Percentiles rank a stretch among this genome's conserved stretches.
Evolutionary conservation across 257 asterid genomes (phyloP).

Genomic region (Echium plantagineum): DNA sequence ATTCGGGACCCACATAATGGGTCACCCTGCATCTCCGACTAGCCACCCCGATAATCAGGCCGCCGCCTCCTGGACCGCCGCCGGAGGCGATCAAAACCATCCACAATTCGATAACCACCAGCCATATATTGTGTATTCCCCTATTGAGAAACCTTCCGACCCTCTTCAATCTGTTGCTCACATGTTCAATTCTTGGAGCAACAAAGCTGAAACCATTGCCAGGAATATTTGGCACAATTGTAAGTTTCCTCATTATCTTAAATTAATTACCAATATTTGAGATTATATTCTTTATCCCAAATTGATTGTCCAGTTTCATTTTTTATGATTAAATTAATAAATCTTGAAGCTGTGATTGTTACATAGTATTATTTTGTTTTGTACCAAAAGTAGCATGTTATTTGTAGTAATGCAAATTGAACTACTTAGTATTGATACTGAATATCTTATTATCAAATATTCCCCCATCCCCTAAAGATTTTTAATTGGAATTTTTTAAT

Average conservation of each 20-base stretch:
- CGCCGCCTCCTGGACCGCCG: constrained; percentile 58
- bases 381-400: too few relatives aligned
- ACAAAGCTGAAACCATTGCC: constrained; percentile 42
- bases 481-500: too few relatives aligned
- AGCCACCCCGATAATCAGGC: constrained; percentile 23
- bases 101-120: constrained; percentile 12
- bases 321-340: too few relatives aligned
- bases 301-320: too few relatives aligned
- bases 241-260: constrained; percentile 5
- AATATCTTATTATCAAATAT: too few relatives aligned
- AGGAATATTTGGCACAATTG: constrained; percentile 67
- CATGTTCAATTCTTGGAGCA: constrained; percentile 58
- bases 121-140: constrained; percentile 54
- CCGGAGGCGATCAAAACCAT: constrained; percentile 4
- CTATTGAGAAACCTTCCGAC: constrained; percentile 40
- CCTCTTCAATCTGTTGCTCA: constrained; percentile 46
- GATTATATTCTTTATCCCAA: too few relatives aligned
- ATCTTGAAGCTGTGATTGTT: too few relatives aligned
- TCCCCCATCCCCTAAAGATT: too few relatives aligned
- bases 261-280: too few relatives aligned
- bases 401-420: too few relatives aligned
- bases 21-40: constrained; percentile 54
- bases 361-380: too few relatives aligned
- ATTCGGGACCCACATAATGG: constrained; percentile 72
- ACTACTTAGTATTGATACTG: too few relatives aligned